Conservation (phyloP, 176 grass and related monocot species). For the Avena sativa region DNA sequence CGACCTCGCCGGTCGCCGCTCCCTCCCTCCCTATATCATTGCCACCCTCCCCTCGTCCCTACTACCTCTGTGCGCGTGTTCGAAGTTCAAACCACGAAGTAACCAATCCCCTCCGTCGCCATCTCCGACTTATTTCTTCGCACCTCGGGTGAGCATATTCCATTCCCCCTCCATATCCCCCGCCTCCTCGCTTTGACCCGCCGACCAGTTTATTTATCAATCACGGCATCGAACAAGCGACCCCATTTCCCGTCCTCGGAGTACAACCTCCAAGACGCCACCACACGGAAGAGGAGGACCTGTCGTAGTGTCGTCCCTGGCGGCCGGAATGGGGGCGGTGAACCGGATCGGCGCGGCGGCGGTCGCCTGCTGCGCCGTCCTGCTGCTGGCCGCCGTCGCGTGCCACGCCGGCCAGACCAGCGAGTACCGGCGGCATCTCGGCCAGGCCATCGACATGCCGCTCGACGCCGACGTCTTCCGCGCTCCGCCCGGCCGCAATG, state of each 20-base stretch:
- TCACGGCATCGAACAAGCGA: slow-evolving; percentile 36
- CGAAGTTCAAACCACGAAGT: slow-evolving; percentile 32
- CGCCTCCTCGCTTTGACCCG: slow-evolving; percentile 31
- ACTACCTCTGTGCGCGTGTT: slow-evolving; percentile 35
- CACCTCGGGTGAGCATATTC: slow-evolving; percentile 54
- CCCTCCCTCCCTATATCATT: background rate
- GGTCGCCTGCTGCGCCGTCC: background rate
- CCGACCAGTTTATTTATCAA: background rate
- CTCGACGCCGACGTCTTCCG: slow-evolving; percentile 84
- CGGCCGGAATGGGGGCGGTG: slow-evolving; percentile 18
- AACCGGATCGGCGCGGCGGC: slow-evolving; percentile 17
- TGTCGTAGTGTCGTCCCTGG: background rate
- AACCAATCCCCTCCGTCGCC: slow-evolving; percentile 1
- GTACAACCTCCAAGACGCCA: slow-evolving; percentile 33
- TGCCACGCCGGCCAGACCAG: slow-evolving; percentile 59
- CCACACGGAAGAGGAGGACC: slow-evolving; percentile 1
- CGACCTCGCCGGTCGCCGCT: background rate
- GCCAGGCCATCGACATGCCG: slow-evolving; percentile 81
- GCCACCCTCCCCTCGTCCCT: background rate
- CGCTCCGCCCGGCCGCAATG: slow-evolving; percentile 65
- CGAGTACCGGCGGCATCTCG: slow-evolving; percentile 60
- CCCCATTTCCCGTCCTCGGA: slow-evolving; percentile 28
- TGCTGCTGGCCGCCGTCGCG: slow-evolving; percentile 27
- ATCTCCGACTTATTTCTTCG: slow-evolving; percentile 42
- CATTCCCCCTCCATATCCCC: background rate